These are phyloP conservation scores for Podaxis mareebaensis DNA, from an alignment of 768 basidiomycete species.

Conservation along the genomic window DNA sequence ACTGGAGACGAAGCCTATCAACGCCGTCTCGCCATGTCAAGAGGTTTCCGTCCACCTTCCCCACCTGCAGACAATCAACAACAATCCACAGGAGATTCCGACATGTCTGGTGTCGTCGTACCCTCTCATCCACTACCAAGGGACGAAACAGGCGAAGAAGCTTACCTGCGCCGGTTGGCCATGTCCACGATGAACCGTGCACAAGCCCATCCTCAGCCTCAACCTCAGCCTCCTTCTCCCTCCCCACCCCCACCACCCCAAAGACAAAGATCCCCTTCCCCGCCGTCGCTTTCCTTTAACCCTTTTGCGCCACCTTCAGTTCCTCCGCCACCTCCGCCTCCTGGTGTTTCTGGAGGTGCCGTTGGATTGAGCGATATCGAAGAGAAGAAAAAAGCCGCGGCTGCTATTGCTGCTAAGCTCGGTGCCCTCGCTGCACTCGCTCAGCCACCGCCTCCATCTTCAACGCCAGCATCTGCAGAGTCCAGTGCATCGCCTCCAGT, in stretches of 20 bases:
- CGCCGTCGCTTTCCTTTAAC: constrained; percentile 63
- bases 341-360: constrained; percentile 20
- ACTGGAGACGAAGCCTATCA: constrained; percentile 83
- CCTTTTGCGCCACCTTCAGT: constrained; percentile 67
- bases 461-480: constrained; percentile 32
- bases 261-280: constrained; percentile 38
- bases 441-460: constrained; percentile 29
- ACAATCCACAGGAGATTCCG: constrained; percentile 17
- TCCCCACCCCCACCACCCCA: constrained; percentile 25
- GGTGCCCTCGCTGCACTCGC: constrained; percentile 49
- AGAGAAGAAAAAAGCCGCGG: constrained; percentile 73
- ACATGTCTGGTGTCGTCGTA: neutral
- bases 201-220: constrained; percentile 28
- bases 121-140: constrained; percentile 8
- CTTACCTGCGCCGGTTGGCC: constrained; percentile 60
- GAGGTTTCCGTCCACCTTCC: constrained; percentile 24
- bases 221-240: constrained; percentile 15
- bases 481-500: constrained; percentile 11
- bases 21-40: constrained; percentile 73
- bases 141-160: constrained; percentile 65
- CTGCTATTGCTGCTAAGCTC: constrained; percentile 78
- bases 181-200: constrained; percentile 46
- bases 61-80: constrained; percentile 19
- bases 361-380: constrained; percentile 43
- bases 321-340: constrained; percentile 48